Evolutionary conservation across 2,329 filamentous ascomycete species (phyloP).

Genomic region (Pseudovirgaria hyperparasitica): DNA sequence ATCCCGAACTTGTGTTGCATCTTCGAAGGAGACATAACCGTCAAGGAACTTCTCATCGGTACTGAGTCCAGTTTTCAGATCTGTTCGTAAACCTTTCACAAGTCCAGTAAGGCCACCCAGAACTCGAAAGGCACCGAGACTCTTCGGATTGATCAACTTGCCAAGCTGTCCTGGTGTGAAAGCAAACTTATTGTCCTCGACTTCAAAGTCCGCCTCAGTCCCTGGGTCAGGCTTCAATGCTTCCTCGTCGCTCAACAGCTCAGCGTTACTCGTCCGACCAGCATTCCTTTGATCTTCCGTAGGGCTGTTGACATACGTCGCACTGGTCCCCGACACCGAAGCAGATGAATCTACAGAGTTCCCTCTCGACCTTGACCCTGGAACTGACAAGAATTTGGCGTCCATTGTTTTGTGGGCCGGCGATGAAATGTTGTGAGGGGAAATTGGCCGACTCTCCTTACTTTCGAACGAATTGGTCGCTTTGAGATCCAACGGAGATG

Average conservation of each 20-base stretch:
- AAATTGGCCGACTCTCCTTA: slow-evolving; percentile 51
- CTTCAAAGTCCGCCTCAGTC: slow-evolving; percentile 60
- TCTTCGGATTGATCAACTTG: slow-evolving; percentile 73
- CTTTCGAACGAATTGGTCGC: slow-evolving; percentile 51
- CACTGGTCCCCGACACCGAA: slow-evolving; percentile 41
- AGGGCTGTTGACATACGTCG: slow-evolving; percentile 43
- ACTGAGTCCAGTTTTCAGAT: slow-evolving; percentile 53
- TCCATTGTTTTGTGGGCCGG: no score
- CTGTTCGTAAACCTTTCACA: slow-evolving; percentile 58
- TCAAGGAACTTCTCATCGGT: slow-evolving; percentile 54
- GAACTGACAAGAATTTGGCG: slow-evolving; percentile 53
- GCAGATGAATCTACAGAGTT: slow-evolving; percentile 53
- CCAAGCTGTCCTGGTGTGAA: slow-evolving; percentile 71
- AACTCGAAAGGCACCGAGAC: slow-evolving; percentile 58
- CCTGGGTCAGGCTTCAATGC: slow-evolving; percentile 66
- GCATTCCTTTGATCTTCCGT: slow-evolving; percentile 28
- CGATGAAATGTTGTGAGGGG: slow-evolving; percentile 55
- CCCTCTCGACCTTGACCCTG: slow-evolving; percentile 48
- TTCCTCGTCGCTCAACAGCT: slow-evolving; percentile 51
- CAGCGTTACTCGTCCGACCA: slow-evolving; percentile 32
- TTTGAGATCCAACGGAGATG: slow-evolving; percentile 35
- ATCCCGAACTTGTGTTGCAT: slow-evolving; percentile 30
- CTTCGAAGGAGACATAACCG: slow-evolving; percentile 55
- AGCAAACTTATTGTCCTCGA: slow-evolving; percentile 67
- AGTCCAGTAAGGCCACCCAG: slow-evolving; percentile 61